A percentile compares a stretch with the other conserved stretches of the same genome.
Evolutionary conservation across 331 rosid species (phyloP).

Genomic region (Malus hybrid): DNA sequence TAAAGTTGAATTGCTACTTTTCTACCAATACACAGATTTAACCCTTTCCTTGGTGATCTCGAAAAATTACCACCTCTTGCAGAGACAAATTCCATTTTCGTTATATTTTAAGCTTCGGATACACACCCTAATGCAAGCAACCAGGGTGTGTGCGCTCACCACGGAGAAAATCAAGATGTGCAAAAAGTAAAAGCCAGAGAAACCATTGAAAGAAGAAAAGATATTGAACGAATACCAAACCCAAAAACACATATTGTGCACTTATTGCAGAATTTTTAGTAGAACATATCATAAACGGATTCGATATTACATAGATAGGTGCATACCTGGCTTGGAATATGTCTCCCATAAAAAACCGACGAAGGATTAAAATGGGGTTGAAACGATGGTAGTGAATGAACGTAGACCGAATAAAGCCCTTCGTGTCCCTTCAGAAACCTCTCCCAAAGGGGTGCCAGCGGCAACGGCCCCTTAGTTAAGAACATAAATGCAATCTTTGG

Average conservation of each 20-base stretch:
- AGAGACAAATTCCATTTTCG: background rate
- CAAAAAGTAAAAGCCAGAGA: background rate
- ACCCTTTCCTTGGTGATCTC: background rate
- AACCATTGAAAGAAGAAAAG: background rate
- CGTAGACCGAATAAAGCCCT: constrained; percentile 46
- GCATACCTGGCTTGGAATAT: constrained; percentile 85
- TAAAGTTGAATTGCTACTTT: background rate
- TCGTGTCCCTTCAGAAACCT: constrained; percentile 78
- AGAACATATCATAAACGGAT: background rate
- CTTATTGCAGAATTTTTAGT: background rate
- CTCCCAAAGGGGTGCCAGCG: constrained; percentile 93
- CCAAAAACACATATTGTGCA: background rate
- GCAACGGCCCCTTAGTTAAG: constrained; percentile 87
- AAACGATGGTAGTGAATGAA: constrained; percentile 80
- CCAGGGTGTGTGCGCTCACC: background rate
- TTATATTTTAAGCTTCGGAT: background rate
- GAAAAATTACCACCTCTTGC: background rate
- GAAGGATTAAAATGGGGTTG: constrained; percentile 38
- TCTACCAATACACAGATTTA: background rate
- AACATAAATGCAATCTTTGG: constrained; percentile 95
- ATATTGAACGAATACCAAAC: background rate
- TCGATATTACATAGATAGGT: constrained; percentile 11
- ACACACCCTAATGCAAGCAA: background rate
- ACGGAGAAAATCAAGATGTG: background rate
- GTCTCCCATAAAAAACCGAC: constrained; percentile 59